Base-by-base conservation (phyloP, 768 basidiomycete genomes). In the Lactarius hatsudake region DNA sequence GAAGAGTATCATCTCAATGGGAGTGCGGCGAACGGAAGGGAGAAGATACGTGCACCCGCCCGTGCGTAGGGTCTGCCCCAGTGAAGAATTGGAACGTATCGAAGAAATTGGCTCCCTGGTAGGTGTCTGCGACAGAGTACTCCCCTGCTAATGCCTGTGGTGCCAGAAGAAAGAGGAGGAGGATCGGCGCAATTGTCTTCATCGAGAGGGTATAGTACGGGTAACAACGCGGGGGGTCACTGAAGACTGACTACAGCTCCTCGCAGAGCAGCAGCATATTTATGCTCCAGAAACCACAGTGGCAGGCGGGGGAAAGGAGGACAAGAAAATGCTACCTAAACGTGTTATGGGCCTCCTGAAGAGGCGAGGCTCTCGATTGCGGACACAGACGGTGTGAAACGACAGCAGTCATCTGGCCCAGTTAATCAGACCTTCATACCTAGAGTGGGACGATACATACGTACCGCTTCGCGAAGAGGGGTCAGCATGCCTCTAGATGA, bases 41-140 rank as follows among this genome's bases (percentile, higher is more conserved):
- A 32, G 26, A 17, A 54, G 32, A n/a, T 17, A 48, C 58, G 18
- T 65, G 65, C 67, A 69, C 68, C 34, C 64, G 62, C n/a, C 70
- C 64, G 38, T 65, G 34, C 36, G 70, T 69, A 10, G 64, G 68
- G 64, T 69, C 64, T 18, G 64, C 64, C 9, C 43, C 54, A 9
- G 64, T 59, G 23, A 65, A 59, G 68, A 71, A 71, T 5, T 56
- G 58, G 61, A 69, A 69, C 20, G 36, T 61, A 30, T 61, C 40
- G 61, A 63, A 63, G 61, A 65, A 65, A 15, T 32, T 53, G 58
- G 30, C 23, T 43, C 61, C 67, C 20, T 71, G 59, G 45, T 63
- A 65, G 5, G 63, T 60, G 42, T 70, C 66, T 17, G 13, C 23
- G 28, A 70, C 20, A 13, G 40, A 38, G 67, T 60, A 70, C 23